Evolutionary conservation across 805 yeast species (phyloP), one percentile per base, ranked within the genome.

Genomic region (Metschnikowia lunata): DNA sequence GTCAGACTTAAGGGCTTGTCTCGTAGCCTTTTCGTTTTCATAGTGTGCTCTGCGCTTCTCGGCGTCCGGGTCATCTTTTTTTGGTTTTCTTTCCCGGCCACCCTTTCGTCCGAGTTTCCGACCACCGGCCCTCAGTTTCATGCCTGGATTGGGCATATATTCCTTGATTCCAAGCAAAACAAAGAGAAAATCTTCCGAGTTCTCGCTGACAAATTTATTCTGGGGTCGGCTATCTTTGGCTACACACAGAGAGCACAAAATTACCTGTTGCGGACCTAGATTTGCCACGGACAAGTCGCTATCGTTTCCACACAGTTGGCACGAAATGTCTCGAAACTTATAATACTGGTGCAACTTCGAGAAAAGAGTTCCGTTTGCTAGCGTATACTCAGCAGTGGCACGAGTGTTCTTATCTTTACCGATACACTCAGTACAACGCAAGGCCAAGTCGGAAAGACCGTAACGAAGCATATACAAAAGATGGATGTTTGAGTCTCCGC

Each of bases 281-380:
- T 46, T 55, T 13, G 55, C 54, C 9, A 75, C 76, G 42, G 61
- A 63, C 48, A 79, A 59, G 40, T 68, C 56, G 4, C 61, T 46
- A 33, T 77, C 81, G 28, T 48, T 49, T 3, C 64, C 69, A 63
- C 84, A 80, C 12, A 56, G 40, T 1, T 52, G 37, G 58, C 85
- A 80, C 38, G 63, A 63, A 39, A 79, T 63, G 48, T 78, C 81
- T 60, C 83, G 64, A 36, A 76, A 76, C 37, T 62, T 71, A 13
- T 62, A 62, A 55, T 79, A 80, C 36, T 65, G 74, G 4, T 64
- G 65, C 57, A 78, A 63, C 53, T 67, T 76, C 45, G 60, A 62
- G 50, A 80, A 66, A n/a, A 80, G 59, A 0, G 83, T 72, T 4
- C 85, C 85, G 51, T 80, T 80, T 1, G 73, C 63, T 4, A 78